phyloP scores from a whole-genome alignment of 371 early-diverging fungal genomes.

The Actinomortierella wolfii region DNA sequence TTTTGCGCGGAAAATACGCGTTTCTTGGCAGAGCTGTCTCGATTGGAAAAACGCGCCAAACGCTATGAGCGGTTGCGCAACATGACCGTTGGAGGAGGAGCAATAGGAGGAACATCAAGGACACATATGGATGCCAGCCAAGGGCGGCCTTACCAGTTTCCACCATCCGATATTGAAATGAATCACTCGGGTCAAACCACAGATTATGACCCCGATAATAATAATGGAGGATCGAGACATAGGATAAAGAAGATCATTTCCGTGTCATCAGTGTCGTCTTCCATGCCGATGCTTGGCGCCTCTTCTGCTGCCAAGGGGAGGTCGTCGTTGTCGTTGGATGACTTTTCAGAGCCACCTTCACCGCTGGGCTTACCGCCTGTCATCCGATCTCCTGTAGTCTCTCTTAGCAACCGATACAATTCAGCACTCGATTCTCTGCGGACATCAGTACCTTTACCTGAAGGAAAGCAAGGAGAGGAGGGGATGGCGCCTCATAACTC shows the following conservation, averaged over 20 bases:
- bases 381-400: no score
- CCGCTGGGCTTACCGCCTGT: slow-evolving; percentile 12
- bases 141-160: no score
- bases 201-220: background rate
- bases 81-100: slow-evolving; percentile 9
- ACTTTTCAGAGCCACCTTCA: slow-evolving; percentile 39
- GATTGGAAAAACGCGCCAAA: slow-evolving; percentile 27
- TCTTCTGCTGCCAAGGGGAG: background rate
- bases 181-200: no score
- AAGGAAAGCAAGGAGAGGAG: no score
- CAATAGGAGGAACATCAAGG: no score
- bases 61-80: slow-evolving; percentile 33
- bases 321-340: slow-evolving; percentile 18
- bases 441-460: no score
- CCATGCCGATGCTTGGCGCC: slow-evolving; percentile 25
- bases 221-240: slow-evolving; percentile 2
- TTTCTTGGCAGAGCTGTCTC: slow-evolving; percentile 34
- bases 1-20: slow-evolving; percentile 45
- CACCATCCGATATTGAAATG: no score
- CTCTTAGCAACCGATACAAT: no score
- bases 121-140: no score
- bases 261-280: slow-evolving; percentile 33
- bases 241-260: slow-evolving; percentile 43
- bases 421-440: no score
- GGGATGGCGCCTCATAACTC: no score